These are phyloP conservation scores for Barnettozyma hawaiiensis DNA, from an alignment of 1,139 yeast genomes.

Conservation along the genomic window DNA sequence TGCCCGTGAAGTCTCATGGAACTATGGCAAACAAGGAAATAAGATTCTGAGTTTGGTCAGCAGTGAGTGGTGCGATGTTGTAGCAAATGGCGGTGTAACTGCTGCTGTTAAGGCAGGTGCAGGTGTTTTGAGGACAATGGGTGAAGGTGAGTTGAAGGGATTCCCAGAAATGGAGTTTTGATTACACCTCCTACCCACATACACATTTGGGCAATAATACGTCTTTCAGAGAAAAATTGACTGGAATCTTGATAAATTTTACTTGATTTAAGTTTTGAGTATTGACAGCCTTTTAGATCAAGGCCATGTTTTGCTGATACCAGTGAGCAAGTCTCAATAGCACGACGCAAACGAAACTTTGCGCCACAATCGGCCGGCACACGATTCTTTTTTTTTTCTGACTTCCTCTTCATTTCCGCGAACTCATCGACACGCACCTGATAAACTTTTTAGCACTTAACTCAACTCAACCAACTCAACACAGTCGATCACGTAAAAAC, in stretches of 20 bases:
- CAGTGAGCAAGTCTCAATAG: no score
- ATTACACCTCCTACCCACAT: no score
- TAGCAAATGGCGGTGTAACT: conserved; percentile 38
- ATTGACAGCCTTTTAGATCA: no score
- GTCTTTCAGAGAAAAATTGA: no score
- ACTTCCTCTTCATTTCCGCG: no score
- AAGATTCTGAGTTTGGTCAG: conserved; percentile 51
- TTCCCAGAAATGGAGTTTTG: conserved; percentile 46
- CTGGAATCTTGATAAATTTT: no score
- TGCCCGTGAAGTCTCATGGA: conserved; percentile 46
- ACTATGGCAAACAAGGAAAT: conserved; percentile 63
- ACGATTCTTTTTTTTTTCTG: no score
- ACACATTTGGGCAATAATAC: no score
- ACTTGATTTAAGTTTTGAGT: no score
- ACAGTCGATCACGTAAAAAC: not conserved
- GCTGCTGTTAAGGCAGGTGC: conserved; percentile 68
- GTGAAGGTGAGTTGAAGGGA: conserved; percentile 51
- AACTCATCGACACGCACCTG: not conserved
- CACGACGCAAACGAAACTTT: no score
- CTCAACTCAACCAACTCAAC: not conserved
- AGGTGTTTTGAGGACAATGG: conserved; percentile 47
- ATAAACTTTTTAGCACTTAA: no score
- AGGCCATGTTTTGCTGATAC: no score
- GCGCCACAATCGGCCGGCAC: not conserved
- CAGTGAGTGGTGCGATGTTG: conserved; percentile 45